phyloP scores from a whole-genome alignment of 1,284 basidiomycete genomes.

The Trametes pubescens region DNA sequence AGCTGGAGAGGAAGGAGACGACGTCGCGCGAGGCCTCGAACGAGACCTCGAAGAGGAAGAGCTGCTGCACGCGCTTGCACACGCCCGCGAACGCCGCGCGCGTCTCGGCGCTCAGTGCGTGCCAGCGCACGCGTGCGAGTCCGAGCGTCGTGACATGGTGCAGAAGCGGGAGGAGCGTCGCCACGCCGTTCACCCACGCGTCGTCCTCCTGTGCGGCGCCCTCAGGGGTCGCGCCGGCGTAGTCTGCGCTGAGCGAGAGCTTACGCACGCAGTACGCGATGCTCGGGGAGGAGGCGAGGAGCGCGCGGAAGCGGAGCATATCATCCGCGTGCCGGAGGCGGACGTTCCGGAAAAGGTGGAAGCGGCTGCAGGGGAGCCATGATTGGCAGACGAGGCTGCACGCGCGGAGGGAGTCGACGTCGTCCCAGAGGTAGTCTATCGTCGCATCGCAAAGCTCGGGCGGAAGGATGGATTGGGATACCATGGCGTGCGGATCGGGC shows the following conservation, averaged over 20 bases:
- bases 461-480: conserved; percentile 34
- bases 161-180: conserved; percentile 33
- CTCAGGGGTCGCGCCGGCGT: conserved; percentile 33
- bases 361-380: conserved; percentile 42
- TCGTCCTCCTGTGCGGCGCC: conserved; percentile 39
- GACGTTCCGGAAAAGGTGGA: conserved; percentile 44
- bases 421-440: conserved; percentile 45
- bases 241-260: conserved; percentile 40
- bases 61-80: conserved; percentile 36
- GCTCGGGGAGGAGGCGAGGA: conserved; percentile 34
- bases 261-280: conserved; percentile 41
- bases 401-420: conserved; percentile 38
- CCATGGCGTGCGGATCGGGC: conserved; percentile 4
- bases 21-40: conserved; percentile 42
- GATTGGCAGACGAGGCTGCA: conserved; percentile 39
- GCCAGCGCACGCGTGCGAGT: conserved; percentile 41
- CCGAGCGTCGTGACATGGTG: conserved; percentile 37
- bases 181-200: conserved; percentile 39
- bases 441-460: conserved; percentile 43
- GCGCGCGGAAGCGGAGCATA: conserved; percentile 36
- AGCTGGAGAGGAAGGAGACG: conserved; percentile 40
- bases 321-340: conserved; percentile 38
- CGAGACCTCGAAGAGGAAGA: conserved; percentile 44
- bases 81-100: conserved; percentile 35
- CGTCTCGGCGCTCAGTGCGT: conserved; percentile 35